A percentile compares a stretch with the other conserved stretches of the same genome.
phyloP scores from a whole-genome alignment of 2,329 filamentous ascomycete genomes.

The Graphiopsis chlorocephala region DNA sequence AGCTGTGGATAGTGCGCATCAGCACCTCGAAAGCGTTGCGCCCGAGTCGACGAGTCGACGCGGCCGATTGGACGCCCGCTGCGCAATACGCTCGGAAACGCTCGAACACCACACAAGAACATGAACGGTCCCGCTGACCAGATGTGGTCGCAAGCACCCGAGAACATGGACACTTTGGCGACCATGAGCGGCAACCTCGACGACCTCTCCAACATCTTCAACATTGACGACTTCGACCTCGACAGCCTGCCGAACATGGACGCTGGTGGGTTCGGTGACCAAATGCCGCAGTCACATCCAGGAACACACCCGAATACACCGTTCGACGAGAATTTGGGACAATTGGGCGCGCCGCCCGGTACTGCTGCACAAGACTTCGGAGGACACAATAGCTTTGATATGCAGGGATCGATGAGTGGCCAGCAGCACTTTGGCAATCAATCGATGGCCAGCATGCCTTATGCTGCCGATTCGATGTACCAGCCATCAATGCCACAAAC shows the following conservation, averaged over 20 bases:
- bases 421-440: slow-evolving; percentile 14
- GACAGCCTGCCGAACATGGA: slow-evolving; percentile 27
- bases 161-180: slow-evolving; percentile 43
- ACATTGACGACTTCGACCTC: slow-evolving; percentile 38
- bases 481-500: slow-evolving; percentile 28
- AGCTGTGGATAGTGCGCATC: not conserved
- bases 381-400: slow-evolving; percentile 17
- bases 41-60: not conserved
- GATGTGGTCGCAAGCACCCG: slow-evolving; percentile 39
- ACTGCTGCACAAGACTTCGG: slow-evolving; percentile 34
- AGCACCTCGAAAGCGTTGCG: not conserved
- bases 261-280: slow-evolving; percentile 23
- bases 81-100: not conserved
- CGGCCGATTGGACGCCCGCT: not conserved
- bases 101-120: not conserved
- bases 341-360: slow-evolving; percentile 19
- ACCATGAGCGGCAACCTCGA: slow-evolving; percentile 38
- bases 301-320: slow-evolving; percentile 30
- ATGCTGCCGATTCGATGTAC: slow-evolving; percentile 24
- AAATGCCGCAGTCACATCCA: slow-evolving; percentile 22
- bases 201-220: slow-evolving; percentile 45
- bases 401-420: not conserved
- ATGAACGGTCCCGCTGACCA: slow-evolving; percentile 30
- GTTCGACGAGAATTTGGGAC: slow-evolving; percentile 28
- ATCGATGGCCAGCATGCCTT: slow-evolving; percentile 20